Evolutionary conservation across 140 eudicot genomes (phyloP), one percentile per base, ranked within the genome.

Genomic region (Ambrosia hybrid): DNA sequence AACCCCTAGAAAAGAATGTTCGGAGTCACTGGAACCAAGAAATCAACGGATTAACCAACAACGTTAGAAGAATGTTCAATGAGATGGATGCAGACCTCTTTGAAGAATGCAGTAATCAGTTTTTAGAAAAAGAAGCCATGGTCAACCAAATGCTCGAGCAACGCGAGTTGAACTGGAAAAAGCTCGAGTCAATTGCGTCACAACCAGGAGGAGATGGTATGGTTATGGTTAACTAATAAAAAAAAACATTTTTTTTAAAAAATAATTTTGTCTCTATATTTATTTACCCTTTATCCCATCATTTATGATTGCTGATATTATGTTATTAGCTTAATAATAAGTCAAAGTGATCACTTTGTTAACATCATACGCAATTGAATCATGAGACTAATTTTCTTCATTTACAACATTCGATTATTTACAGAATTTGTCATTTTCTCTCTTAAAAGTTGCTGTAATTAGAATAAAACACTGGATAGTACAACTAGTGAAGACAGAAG

Each of bases 1-100:
- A 86, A 51, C 81, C 97, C 3, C 63, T 91, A 51, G 95, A 91
- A 82, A 86, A 80, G 70, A 91, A 91, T 37, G 71, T 86, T 51
- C 81, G 70, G 17, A 64, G 86, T 61, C 97, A 91, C 73, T 91
- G 96, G 97, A 91, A 91, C 76, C 89, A 77, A 46, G 96, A 88
- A 4, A 80, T 91, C 57, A 83, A 82, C 36, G 96, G 89, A 68
- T 79, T 91, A 76, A 88, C 89, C 30, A 67, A 84, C 51, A 91
- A 91, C 65, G 96, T 91, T 30, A 85, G 90, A 64, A 81, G 77
- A 80, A 86, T 88, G 97, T 91, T 91, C 80, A 67, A 80, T 48
- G 96, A 88, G 39, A 91, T 91, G 96, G 97, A 91, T 68, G 55
- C 73, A 5, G 89, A 89, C 38, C 85, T 91, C 9, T 91, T 86